phyloP scores from a whole-genome alignment of 805 yeast genomes.

The Phaffomyces antillensis region DNA sequence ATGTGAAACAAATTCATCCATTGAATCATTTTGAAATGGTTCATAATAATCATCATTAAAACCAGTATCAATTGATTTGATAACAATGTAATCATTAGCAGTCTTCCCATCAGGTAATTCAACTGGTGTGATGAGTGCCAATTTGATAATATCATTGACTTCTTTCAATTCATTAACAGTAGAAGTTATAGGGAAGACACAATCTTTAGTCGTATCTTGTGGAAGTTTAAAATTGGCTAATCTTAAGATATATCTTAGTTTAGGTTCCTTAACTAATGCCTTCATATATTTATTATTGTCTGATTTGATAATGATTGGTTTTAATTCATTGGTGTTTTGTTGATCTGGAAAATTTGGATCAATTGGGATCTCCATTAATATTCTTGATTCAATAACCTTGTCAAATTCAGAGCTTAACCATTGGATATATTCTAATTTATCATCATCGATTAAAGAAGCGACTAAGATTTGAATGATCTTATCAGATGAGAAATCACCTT shows the following conservation, averaged over 20 bases:
- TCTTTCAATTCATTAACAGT: slow-evolving; percentile 28
- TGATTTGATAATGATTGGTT: slow-evolving; percentile 14
- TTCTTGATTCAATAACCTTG: slow-evolving; percentile 15
- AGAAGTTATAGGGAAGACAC: slow-evolving; percentile 30
- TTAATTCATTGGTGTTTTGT: neutral
- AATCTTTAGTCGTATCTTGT: slow-evolving; percentile 30
- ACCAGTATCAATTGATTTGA: slow-evolving; percentile 10
- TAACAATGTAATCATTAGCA: slow-evolving; percentile 28
- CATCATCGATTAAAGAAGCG: slow-evolving; percentile 40
- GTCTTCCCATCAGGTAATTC: slow-evolving; percentile 27
- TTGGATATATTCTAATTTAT: slow-evolving; percentile 34
- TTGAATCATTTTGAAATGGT: slow-evolving; percentile 25
- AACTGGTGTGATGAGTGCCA: slow-evolving; percentile 32
- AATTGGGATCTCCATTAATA: slow-evolving; percentile 1
- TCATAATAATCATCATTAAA: slow-evolving; percentile 26
- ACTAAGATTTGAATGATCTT: slow-evolving; percentile 45
- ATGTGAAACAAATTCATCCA: slow-evolving; percentile 23
- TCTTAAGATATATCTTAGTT: slow-evolving; percentile 39
- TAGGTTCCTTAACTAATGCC: slow-evolving; percentile 39
- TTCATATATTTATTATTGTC: slow-evolving; percentile 17
- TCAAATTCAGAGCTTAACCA: slow-evolving; percentile 36
- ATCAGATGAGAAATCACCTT: slow-evolving; percentile 29
- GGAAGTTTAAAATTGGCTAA: slow-evolving; percentile 42
- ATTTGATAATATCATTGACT: slow-evolving; percentile 31
- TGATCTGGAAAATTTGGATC: neutral